Evolutionary conservation across 768 basidiomycete species (phyloP).

Genomic region (Lyophyllum atratum): DNA sequence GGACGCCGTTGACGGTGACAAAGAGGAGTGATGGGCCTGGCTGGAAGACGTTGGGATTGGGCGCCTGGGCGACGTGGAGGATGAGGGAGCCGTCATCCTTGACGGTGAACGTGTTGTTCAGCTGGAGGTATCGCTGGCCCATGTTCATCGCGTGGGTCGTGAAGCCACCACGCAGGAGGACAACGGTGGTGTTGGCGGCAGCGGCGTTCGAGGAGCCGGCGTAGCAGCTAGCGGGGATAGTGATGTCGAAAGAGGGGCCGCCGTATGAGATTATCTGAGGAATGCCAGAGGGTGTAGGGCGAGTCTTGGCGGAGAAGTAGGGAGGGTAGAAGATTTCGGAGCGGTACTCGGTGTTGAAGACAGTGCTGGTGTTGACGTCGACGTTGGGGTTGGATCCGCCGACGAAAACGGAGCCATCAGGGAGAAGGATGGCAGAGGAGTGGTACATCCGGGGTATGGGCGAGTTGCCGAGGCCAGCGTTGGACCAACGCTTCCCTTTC

Average conservation of each 20-base stretch:
- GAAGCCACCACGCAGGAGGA: slow-evolving; percentile 82
- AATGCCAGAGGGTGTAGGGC: slow-evolving; percentile 70
- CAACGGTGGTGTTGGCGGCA: slow-evolving; percentile 73
- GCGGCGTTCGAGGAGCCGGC: slow-evolving; percentile 67
- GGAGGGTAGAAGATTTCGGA: slow-evolving; percentile 91
- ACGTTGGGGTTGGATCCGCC: slow-evolving; percentile 94
- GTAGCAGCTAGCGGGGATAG: slow-evolving; percentile 66
- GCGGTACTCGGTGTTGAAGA: slow-evolving; percentile 77
- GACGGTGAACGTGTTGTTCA: slow-evolving; percentile 85
- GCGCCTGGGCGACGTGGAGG: slow-evolving; percentile 80
- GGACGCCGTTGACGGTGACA: slow-evolving; percentile 83
- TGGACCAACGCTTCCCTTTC: slow-evolving; percentile 74
- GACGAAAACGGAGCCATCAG: slow-evolving; percentile 83
- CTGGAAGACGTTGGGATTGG: slow-evolving; percentile 83
- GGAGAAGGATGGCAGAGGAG: slow-evolving; percentile 86
- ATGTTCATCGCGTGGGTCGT: slow-evolving; percentile 88
- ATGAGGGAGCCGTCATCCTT: slow-evolving; percentile 75
- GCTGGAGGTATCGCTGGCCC: slow-evolving; percentile 80
- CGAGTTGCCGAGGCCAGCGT: slow-evolving; percentile 58
- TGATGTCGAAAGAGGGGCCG: slow-evolving; percentile 77
- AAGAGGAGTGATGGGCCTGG: slow-evolving; percentile 88
- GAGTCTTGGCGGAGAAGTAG: slow-evolving; percentile 71
- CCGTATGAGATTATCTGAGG: slow-evolving; percentile 85
- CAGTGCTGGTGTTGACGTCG: slow-evolving; percentile 66
- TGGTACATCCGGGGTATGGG: slow-evolving; percentile 86